A percentile compares a stretch with the other conserved stretches of the same genome.
Evolutionary conservation across 768 basidiomycete species (phyloP).

Genomic region (Tulasnella sp.): DNA sequence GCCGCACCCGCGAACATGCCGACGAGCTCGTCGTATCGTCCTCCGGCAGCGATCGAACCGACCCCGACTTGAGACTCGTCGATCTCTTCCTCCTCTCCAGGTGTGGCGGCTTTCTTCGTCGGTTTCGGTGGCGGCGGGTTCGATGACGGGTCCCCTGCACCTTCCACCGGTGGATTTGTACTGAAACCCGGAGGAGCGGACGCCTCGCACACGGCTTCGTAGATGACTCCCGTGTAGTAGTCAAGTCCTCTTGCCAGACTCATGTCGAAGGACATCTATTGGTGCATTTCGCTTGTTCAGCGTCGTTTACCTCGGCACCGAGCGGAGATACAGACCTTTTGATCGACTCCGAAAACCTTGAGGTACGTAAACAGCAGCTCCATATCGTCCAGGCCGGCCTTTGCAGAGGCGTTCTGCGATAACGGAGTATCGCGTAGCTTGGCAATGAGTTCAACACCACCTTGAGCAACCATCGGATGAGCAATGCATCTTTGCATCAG

Average conservation of each 20-base stretch:
- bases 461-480: slow-evolving; percentile 37
- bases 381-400: slow-evolving; percentile 82
- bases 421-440: slow-evolving; percentile 57
- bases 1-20: slow-evolving; percentile 78
- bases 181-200: slow-evolving; percentile 85
- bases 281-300: not conserved
- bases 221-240: slow-evolving; percentile 98
- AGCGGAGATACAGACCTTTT: slow-evolving; percentile 46
- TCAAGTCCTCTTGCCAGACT: slow-evolving; percentile 96
- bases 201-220: slow-evolving; percentile 87
- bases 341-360: slow-evolving; percentile 61
- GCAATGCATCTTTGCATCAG: too few species aligned
- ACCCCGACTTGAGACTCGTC: slow-evolving; percentile 93
- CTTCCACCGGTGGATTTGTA: slow-evolving; percentile 21
- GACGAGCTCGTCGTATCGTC: slow-evolving; percentile 91
- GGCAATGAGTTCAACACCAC: slow-evolving; percentile 65
- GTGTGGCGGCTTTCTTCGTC: slow-evolving; percentile 20
- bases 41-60: slow-evolving; percentile 98
- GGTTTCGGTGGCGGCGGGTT: slow-evolving; percentile 22
- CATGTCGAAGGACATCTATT: slow-evolving; percentile 86
- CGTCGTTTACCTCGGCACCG: not conserved
- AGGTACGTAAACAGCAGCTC: slow-evolving; percentile 70
- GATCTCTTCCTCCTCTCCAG: slow-evolving; percentile 63
- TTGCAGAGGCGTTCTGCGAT: slow-evolving; percentile 59
- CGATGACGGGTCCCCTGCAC: slow-evolving; percentile 27